Base-by-base conservation (phyloP, 805 yeast species). In the Dipodascus geniculatus region DNA sequence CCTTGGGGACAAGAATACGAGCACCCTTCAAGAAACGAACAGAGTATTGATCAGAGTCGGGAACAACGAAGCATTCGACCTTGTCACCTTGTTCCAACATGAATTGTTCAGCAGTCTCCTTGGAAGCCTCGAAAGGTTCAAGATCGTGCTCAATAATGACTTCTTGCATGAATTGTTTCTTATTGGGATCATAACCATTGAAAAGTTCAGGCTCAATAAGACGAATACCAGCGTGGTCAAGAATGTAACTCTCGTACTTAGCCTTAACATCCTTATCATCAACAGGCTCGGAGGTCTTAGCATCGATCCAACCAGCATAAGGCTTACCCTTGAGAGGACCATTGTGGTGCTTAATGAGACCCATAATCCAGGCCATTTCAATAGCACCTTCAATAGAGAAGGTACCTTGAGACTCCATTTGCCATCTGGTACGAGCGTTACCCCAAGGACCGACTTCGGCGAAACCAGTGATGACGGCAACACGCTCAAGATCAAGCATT, bases 281-380 rank as follows among this genome's bases (percentile, higher is more conserved):
- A 56, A 93, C 95, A 42, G 96, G 97, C 65, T 80, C 82, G 61
- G 79, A 82, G 57, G 96, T 82, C 79, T 91, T 90, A 60, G 96
- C 82, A 68, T 93, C 99, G 62, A 91, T 87, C 99, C 99, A 93
- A 63, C 98, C 98, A 50, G 93, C 77, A 76, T 90, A 90, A 64
- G 89, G 91, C 60, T 60, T 61, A 66, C 90, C 90, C 79, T 87
- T 87, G 66, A 87, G 76, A 68, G 77, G 77, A 74, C 96, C 98
- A 62, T 87, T 87, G 75, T 87, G 93, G 75, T 93, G 93, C 74
- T 87, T 88, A 74, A 93, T 90, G 68, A 86, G 79, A 61, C 97
- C 97, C 98, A 93, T 93, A 63, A 93, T 90, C 97, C 98, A 93
- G 51, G 99, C 98, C 96, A 93, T 90, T 75, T 93, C 99, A 67